phyloP scores from a whole-genome alignment of 495 filamentous ascomycete species.

The Copromyces sp. region DNA sequence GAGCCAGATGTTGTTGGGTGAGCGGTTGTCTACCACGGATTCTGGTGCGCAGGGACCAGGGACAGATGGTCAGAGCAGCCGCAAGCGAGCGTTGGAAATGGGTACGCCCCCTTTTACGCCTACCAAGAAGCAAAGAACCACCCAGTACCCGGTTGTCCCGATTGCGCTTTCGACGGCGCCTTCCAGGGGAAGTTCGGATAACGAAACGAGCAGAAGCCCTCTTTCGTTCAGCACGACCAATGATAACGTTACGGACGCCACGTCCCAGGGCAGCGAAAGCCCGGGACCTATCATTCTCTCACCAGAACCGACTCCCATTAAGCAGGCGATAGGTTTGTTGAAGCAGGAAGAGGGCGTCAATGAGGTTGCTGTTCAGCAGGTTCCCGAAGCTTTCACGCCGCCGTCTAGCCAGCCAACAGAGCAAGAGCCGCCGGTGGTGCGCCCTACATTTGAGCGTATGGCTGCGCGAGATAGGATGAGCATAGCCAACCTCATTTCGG shows the following conservation, averaged over 20 bases:
- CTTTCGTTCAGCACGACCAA: constrained; percentile 16
- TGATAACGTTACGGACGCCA: constrained; percentile 28
- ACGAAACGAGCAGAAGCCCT: constrained; percentile 9
- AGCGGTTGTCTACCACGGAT: constrained; percentile 18
- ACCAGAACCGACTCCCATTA: constrained; percentile 27
- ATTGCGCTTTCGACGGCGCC: constrained; percentile 11
- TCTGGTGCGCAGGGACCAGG: constrained; percentile 2
- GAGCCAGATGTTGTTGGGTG: constrained; percentile 17
- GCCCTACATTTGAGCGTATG: constrained; percentile 9
- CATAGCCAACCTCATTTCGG: neutral
- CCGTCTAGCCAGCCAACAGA: neutral
- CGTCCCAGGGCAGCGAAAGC: constrained; percentile 30
- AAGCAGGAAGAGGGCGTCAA: constrained; percentile 22
- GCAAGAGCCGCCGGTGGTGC: neutral
- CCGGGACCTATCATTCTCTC: constrained; percentile 26
- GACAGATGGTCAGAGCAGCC: neutral
- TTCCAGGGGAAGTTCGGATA: constrained; percentile 19
- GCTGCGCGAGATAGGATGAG: neutral
- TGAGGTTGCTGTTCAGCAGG: constrained; percentile 4
- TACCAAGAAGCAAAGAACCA: constrained; percentile 30
- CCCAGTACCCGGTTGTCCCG: constrained; percentile 22
- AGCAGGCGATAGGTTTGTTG: constrained; percentile 10
- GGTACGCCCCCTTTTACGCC: constrained; percentile 37
- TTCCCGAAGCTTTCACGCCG: constrained; percentile 4
- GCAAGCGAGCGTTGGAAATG: constrained; percentile 5